Evolutionary conservation across 2,329 filamentous ascomycete species (phyloP).

Genomic region (Claviceps cyperi): DNA sequence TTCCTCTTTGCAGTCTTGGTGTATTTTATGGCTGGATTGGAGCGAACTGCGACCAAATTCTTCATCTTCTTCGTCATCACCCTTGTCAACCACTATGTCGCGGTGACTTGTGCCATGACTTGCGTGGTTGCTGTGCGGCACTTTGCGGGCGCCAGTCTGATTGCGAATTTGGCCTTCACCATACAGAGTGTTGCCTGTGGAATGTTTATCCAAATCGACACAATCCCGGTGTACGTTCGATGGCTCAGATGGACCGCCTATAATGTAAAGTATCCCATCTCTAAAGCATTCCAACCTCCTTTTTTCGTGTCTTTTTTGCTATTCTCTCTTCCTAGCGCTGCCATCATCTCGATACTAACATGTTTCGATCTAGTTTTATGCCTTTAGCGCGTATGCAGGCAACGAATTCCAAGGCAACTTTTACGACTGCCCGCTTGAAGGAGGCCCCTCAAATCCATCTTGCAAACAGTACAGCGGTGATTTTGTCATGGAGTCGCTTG

Average conservation of each 20-base stretch:
- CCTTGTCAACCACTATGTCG: slow-evolving; percentile 57
- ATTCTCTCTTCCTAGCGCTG: neutral
- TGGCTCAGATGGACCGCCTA: slow-evolving; percentile 53
- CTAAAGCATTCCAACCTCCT: neutral
- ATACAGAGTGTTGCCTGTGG: slow-evolving; percentile 62
- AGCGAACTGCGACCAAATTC: slow-evolving; percentile 47
- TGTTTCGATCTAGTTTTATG: slow-evolving; percentile 40
- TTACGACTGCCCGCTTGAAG: slow-evolving; percentile 54
- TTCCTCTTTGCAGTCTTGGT: slow-evolving; percentile 56
- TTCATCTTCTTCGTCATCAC: slow-evolving; percentile 58
- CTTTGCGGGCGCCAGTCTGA: slow-evolving; percentile 56
- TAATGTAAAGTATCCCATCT: slow-evolving; percentile 3
- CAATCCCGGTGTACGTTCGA: slow-evolving; percentile 62
- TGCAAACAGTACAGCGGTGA: slow-evolving; percentile 55
- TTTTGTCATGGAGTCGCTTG: slow-evolving; percentile 55
- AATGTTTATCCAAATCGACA: slow-evolving; percentile 60
- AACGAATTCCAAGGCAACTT: slow-evolving; percentile 63
- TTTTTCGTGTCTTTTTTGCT: neutral
- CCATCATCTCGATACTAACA: slow-evolving; percentile 7
- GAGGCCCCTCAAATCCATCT: slow-evolving; percentile 46
- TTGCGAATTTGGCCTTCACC: slow-evolving; percentile 59
- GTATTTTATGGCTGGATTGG: slow-evolving; percentile 68
- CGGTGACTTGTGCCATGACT: slow-evolving; percentile 55
- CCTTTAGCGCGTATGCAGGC: slow-evolving; percentile 53
- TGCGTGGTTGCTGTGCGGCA: slow-evolving; percentile 51